Evolutionary conservation across 148 eudicot species (phyloP), one percentile per base, ranked within the genome.

Genomic region (Spergularia bocconei): DNA sequence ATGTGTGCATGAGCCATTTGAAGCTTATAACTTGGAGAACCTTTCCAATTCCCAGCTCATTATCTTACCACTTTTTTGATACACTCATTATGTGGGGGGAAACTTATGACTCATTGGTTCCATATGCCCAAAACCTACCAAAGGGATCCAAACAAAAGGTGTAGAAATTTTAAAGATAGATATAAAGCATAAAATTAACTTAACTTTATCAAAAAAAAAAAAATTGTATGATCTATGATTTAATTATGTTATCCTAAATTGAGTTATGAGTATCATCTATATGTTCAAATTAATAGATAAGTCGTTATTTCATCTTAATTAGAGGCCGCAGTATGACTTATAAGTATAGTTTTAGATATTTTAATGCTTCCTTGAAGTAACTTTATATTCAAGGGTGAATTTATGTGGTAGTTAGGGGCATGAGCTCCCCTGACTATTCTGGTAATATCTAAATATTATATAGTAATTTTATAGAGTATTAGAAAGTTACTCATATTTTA

Each of bases 81-180:
- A 80, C 75, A 39, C 2, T 75, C 76, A 75, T 77, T 75, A 48
- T 80, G 74, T 68, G 54, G 64, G 78, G 69, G 33, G 21, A 16
- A 53, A 65, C 3, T 19, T 75, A 79, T 78, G 78, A 84, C 63
- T 68, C 41, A 78, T 77, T 84, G 88, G 81, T 79, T 82, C 87
- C 84, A 69, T 80, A 64, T 81, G 67, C 56, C 58, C 63, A 73
- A 73, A 76, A 82, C 87, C 72, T 56, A 83, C 79, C 82, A 79
- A 81, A 69, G 72, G 77, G 57, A 85, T 81, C 80, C 67, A 79
- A 85, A 81, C 75, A 76, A 71, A 74, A 53, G 69, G 19, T 71
- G 7, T 5, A 54, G 6, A 62, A 41, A 61, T 11, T 29, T 29
- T 29, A 29, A 79, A 74, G 48, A 25, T 16, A 5, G 44, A 3